Evolutionary conservation across 257 asterid genomes (phyloP).

Genomic region (Nicotiana tabacum): DNA sequence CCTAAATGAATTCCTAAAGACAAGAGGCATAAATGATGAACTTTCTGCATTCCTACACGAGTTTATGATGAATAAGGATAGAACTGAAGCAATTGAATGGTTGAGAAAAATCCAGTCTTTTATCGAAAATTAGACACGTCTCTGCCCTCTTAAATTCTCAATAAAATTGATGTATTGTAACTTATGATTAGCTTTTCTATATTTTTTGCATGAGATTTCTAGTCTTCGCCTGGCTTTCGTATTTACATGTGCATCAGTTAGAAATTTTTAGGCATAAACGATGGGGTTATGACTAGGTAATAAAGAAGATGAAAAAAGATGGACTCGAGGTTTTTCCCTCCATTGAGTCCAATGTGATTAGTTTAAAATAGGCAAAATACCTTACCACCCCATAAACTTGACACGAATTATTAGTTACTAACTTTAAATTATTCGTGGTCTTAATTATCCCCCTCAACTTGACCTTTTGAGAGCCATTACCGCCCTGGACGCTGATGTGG

Average conservation of each 20-base stretch:
- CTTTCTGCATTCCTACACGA: slow-evolving; percentile 49
- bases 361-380: no score
- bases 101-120: slow-evolving; percentile 32
- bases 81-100: slow-evolving; percentile 50
- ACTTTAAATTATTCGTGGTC: no score
- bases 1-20: slow-evolving; percentile 41
- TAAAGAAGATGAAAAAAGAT: no score
- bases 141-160: background rate
- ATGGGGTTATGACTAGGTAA: background rate
- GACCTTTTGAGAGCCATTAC: no score
- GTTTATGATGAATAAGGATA: slow-evolving; percentile 55
- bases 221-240: background rate
- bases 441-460: no score
- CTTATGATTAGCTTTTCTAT: background rate
- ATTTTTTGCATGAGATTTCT: background rate
- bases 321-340: no score
- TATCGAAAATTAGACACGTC: slow-evolving; percentile 21
- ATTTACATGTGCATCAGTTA: background rate
- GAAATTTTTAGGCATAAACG: background rate
- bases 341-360: no score
- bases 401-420: no score
- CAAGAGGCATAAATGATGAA: slow-evolving; percentile 40
- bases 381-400: no score
- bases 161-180: background rate
- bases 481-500: no score